Percentiles rank a stretch among this genome's conserved stretches.
These are phyloP conservation scores for Nannizziopsis barbatae DNA, from an alignment of 2,329 filamentous ascomycete species.

Conservation along the genomic window DNA sequence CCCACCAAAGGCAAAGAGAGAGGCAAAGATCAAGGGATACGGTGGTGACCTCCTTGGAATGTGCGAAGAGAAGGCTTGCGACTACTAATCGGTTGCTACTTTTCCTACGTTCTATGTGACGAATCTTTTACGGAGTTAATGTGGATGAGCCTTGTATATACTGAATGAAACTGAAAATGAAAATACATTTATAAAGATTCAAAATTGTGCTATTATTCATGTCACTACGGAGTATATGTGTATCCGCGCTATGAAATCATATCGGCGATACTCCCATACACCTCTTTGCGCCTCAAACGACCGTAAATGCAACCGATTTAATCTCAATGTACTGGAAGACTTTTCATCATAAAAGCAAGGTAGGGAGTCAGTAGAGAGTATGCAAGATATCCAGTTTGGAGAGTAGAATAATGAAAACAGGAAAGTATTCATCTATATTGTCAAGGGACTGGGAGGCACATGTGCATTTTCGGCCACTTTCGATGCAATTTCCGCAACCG, in stretches of 20 bases:
- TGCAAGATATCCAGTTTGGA: not conserved
- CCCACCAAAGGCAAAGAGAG: conserved; percentile 9
- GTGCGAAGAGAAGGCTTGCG: conserved; percentile 9
- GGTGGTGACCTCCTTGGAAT: conserved; percentile 8
- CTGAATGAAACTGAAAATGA: too few relatives aligned
- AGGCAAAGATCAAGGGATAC: not conserved
- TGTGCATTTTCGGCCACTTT: not conserved
- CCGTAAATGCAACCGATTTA: not conserved
- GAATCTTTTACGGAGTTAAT: not conserved
- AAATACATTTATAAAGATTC: too few relatives aligned
- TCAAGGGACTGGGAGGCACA: not conserved
- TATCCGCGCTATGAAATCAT: too few relatives aligned
- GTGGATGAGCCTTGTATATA: not conserved
- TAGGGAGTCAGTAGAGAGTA: not conserved
- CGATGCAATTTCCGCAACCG: not conserved
- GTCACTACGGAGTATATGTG: too few relatives aligned
- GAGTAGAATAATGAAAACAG: not conserved
- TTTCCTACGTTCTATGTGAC: not conserved
- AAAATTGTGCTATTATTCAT: too few relatives aligned
- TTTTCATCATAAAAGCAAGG: not conserved
- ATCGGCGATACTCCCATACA: not conserved
- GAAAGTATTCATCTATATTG: not conserved
- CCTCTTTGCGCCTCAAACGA: not conserved
- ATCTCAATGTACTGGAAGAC: not conserved
- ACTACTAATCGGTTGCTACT: not conserved